A percentile compares a stretch with the other conserved stretches of the same genome.
These are phyloP conservation scores for Globisporangium spiculum DNA, from an alignment of 352 stramenopile genomes.

Conservation along the genomic window DNA sequence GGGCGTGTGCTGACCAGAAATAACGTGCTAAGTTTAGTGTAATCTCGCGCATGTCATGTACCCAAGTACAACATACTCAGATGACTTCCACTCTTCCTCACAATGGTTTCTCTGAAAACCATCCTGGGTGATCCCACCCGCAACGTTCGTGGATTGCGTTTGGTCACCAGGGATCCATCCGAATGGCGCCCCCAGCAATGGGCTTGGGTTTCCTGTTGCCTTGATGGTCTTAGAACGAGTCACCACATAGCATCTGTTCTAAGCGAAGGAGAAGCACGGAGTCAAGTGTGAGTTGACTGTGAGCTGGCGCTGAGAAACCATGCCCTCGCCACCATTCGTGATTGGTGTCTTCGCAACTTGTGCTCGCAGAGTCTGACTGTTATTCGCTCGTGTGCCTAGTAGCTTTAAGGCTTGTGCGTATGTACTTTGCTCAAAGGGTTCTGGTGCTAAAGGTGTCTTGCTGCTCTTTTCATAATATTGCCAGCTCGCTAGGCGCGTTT, in stretches of 20 bases:
- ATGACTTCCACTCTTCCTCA: not conserved
- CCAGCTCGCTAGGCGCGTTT: slow-evolving; percentile 20
- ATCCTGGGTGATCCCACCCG: not conserved
- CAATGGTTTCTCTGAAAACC: not conserved
- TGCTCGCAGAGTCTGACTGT: not conserved
- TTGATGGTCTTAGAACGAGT: not conserved
- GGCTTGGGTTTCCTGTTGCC: not conserved
- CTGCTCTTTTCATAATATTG: not conserved
- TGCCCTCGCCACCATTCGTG: not conserved
- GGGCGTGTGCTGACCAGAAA: not conserved
- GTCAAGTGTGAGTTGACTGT: too few species aligned
- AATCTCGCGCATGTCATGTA: not conserved
- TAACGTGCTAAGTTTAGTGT: slow-evolving; percentile 1
- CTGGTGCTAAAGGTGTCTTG: not conserved
- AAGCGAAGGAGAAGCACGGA: too few species aligned
- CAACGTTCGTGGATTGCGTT: not conserved
- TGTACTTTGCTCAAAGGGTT: not conserved
- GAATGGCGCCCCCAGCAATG: not conserved
- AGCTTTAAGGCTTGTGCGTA: not conserved
- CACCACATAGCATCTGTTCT: not conserved
- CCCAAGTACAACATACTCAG: not conserved
- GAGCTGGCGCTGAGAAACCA: not conserved
- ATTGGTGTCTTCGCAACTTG: not conserved
- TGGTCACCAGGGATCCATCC: not conserved
- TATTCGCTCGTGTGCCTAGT: not conserved